Evolutionary conservation across 352 stramenopile genomes (phyloP).

Genomic region (Thalassiosira mediterranea): DNA sequence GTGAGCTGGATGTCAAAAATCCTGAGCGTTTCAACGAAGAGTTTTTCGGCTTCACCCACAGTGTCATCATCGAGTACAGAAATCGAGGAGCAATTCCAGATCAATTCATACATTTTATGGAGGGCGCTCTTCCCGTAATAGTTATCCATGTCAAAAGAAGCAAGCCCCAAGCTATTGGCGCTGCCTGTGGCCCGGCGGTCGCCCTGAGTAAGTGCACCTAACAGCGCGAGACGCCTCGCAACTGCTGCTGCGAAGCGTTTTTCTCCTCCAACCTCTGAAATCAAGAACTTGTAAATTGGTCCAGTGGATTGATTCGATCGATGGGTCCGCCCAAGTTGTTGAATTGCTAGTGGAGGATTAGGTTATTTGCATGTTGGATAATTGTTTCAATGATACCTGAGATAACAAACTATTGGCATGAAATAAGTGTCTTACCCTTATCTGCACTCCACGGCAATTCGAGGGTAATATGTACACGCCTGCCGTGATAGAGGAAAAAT

Average conservation of each 20-base stretch:
- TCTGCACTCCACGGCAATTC: constrained; percentile 70
- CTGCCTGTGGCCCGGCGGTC: constrained; percentile 75
- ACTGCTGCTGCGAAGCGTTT: constrained; percentile 83
- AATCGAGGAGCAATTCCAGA: constrained; percentile 22
- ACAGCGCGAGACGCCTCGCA: constrained; percentile 73
- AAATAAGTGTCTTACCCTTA: no score
- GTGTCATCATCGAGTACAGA: constrained; percentile 2
- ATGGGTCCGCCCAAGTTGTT: constrained; percentile 58
- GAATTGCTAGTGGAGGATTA: no score
- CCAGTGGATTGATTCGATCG: constrained; percentile 76
- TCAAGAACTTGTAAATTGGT: constrained; percentile 81
- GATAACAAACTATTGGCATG: no score
- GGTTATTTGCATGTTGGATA: no score
- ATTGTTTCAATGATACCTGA: no score
- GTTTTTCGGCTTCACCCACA: constrained; percentile 11
- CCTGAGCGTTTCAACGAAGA: constrained; percentile 30
- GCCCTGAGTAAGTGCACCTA: constrained; percentile 86
- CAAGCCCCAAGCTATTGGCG: constrained; percentile 43
- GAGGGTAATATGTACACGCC: constrained; percentile 85
- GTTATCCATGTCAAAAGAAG: constrained; percentile 56
- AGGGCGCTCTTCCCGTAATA: constrained; percentile 42
- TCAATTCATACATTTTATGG: constrained; percentile 32
- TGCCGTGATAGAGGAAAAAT: no score
- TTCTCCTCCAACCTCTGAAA: constrained; percentile 84
- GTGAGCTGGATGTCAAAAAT: constrained; percentile 35